Percentiles rank a stretch among this genome's conserved stretches.
Conservation (phyloP, 176 grass and related monocot species). For the Aegilops bicornis region DNA sequence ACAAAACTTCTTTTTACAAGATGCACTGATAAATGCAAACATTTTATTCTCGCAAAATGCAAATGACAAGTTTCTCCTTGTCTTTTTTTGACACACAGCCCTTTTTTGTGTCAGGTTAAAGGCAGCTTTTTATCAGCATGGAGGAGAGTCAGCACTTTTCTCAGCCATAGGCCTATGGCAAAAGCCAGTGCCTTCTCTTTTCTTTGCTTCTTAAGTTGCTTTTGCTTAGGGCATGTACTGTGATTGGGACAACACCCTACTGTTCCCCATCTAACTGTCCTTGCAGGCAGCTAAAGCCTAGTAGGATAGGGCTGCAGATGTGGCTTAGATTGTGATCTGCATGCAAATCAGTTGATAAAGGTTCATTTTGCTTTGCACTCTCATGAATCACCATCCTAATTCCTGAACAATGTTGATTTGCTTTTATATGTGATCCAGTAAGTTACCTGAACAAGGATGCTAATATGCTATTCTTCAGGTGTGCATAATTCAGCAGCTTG, state of each 20-base stretch:
- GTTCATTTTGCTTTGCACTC: neutral
- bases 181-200: constrained; percentile 8
- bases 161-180: neutral
- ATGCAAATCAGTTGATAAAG: constrained; percentile 5
- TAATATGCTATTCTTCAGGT: neutral
- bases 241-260: neutral
- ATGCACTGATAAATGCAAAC: neutral
- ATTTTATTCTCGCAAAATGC: neutral
- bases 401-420: neutral
- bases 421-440: neutral
- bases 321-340: neutral
- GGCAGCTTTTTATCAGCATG: constrained; percentile 1
- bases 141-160: neutral
- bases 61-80: neutral
- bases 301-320: neutral
- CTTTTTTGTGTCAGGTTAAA: neutral
- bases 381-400: neutral
- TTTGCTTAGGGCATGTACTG: neutral
- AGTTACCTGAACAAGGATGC: neutral
- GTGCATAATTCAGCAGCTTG: neutral
- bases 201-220: neutral
- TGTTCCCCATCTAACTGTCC: neutral
- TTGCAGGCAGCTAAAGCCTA: neutral
- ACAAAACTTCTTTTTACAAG: neutral
- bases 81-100: neutral